Evolutionary conservation across 805 yeast species (phyloP).

Genomic region (Candida krabiensis): DNA sequence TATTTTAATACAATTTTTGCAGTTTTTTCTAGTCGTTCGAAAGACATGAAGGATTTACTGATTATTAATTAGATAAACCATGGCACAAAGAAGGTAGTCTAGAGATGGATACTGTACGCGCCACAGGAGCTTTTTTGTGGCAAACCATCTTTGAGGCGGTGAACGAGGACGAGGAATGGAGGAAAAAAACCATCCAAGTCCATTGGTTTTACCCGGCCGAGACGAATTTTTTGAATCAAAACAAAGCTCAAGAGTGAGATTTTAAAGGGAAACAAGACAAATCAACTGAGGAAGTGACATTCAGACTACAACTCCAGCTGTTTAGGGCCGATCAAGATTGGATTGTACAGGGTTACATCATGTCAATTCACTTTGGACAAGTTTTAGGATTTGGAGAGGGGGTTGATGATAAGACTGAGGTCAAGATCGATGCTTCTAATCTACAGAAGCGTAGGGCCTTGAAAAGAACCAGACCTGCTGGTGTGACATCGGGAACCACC

Average conservation of each 20-base stretch:
- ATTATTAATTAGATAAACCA: too few species aligned
- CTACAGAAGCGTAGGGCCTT: constrained; percentile 30
- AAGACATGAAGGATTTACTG: too few species aligned
- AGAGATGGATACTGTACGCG: too few species aligned
- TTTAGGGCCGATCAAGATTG: neutral
- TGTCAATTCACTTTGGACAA: constrained; percentile 32
- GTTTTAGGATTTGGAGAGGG: constrained; percentile 24
- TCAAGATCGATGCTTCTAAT: constrained; percentile 23
- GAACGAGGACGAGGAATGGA: too few species aligned
- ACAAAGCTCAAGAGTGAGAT: constrained; percentile 7
- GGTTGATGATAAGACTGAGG: constrained; percentile 12
- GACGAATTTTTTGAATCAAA: constrained; percentile 9
- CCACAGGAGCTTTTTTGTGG: too few species aligned
- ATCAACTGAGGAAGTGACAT: constrained; percentile 1
- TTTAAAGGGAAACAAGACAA: constrained; percentile 1
- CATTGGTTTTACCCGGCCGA: neutral
- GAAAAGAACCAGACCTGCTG: constrained; percentile 15
- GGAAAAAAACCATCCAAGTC: too few species aligned
- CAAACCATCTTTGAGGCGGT: too few species aligned
- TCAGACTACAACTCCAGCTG: neutral
- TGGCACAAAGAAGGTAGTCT: too few species aligned
- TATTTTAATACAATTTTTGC: too few species aligned
- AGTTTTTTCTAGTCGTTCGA: too few species aligned
- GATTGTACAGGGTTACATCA: constrained; percentile 5
- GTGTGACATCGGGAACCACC: constrained; percentile 1